phyloP scores from a whole-genome alignment of 2,329 filamentous ascomycete species.

The Aspergillus aculeatinus region DNA sequence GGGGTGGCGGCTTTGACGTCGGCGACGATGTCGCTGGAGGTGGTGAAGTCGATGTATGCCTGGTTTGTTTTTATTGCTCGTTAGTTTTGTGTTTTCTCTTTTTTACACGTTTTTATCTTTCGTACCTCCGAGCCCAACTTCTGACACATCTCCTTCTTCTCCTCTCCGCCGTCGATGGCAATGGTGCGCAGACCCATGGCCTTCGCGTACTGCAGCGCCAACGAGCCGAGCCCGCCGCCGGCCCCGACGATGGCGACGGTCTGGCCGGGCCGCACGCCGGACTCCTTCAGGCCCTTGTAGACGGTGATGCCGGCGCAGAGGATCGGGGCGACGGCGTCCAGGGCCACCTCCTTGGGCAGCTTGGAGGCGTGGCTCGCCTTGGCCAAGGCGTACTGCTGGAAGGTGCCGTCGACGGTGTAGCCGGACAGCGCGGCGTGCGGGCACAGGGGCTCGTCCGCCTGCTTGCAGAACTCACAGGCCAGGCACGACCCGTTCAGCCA shows the following conservation, averaged over 20 bases:
- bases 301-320: constrained; percentile 85
- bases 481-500: constrained; percentile 91
- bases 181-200: constrained; percentile 83
- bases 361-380: constrained; percentile 85
- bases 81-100: not conserved
- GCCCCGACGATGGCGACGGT: constrained; percentile 82
- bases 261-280: constrained; percentile 69
- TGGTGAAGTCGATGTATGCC: constrained; percentile 77
- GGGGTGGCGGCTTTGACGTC: constrained; percentile 79
- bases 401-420: constrained; percentile 88
- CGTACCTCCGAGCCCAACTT: constrained; percentile 63
- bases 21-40: constrained; percentile 72
- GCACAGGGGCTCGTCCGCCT: constrained; percentile 80
- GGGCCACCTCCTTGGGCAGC: constrained; percentile 73
- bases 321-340: constrained; percentile 78
- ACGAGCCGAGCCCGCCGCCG: constrained; percentile 75
- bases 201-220: constrained; percentile 83
- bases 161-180: constrained; percentile 78
- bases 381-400: constrained; percentile 88
- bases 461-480: constrained; percentile 77
- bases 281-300: constrained; percentile 90
- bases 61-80: constrained; percentile 13
- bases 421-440: constrained; percentile 72
- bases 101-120: not conserved
- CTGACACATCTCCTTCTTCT: constrained; percentile 69